Evolutionary conservation across 208 protist genomes (phyloP), one percentile per base, ranked within the genome.

Genomic region (Leptomonas pyrrhocoris): DNA sequence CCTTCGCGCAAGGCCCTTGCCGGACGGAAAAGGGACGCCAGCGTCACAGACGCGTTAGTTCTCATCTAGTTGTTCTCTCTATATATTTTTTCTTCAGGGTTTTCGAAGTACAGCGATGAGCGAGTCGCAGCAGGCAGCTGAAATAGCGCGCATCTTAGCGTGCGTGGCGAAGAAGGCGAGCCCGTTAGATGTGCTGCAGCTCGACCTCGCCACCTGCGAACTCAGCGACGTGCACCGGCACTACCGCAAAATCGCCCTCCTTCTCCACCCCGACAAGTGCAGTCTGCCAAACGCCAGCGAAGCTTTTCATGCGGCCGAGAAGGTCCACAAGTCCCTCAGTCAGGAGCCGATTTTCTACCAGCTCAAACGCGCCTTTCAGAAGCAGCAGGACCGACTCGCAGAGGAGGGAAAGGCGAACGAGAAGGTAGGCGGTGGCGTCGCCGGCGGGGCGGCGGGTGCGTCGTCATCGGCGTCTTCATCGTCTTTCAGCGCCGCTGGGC

Each of bases 181-280:
- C 66, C 74, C 81, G 1, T 95, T 97, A 51, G 72, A 70, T 6
- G 79, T 93, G 42, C 80, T 97, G 7, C 51, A 84, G 43, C 56
- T 97, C 16, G 80, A 91, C 67, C 68, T 90, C 56, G 77, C 83
- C 48, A 81, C 75, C 0, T 91, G 84, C 61, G 83, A 81, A 34
- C 21, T 91, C 11, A 25, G 55, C 8, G 88, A 91, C 55, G 82
- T 97, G n/a, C 91, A 86, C 48, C 80, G 80, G 54, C 81, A 50
- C 45, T 97, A 88, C 60, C 83, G 84, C n/a, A 61, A 55, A 38
- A 88, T 97, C 51, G 88, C 86, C n/a, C 65, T 97, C 18, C 79
- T 92, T 27, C 77, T 97, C 18, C 93, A 97, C 70, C 93, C 93
- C 13, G 93, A 97, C 71, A 97, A 97, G 87, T 97, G 93, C 80